These are phyloP conservation scores for Tuber aestivum DNA, from an alignment of 495 filamentous ascomycete genomes.

Conservation along the genomic window DNA sequence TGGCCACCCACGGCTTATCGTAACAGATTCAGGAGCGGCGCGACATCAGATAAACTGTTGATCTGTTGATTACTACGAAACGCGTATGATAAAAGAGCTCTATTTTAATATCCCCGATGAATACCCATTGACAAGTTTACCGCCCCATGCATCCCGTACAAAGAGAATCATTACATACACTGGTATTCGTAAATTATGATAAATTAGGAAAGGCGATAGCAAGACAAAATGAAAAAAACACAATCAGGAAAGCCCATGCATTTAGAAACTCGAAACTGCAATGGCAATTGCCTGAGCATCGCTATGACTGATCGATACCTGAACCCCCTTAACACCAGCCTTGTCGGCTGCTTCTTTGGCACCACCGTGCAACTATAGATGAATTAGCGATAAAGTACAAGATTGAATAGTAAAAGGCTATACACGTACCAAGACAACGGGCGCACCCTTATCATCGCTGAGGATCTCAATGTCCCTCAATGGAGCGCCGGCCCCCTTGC, in stretches of 20 bases:
- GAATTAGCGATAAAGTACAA: constrained; percentile 45
- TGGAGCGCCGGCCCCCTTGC: constrained; percentile 79
- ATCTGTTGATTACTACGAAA: background rate
- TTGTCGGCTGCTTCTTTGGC: constrained; percentile 73
- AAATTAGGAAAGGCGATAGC: background rate
- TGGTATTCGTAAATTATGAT: background rate
- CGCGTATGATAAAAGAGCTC: background rate
- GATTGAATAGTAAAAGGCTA: background rate
- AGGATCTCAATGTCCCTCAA: constrained; percentile 92
- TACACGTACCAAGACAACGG: constrained; percentile 66
- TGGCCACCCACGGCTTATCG: background rate
- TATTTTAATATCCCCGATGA: background rate
- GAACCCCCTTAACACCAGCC: constrained; percentile 77
- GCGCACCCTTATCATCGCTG: constrained; percentile 71
- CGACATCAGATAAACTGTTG: background rate
- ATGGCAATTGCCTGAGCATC: constrained; percentile 89
- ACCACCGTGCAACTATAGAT: constrained; percentile 68
- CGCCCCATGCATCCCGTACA: constrained; percentile 1
- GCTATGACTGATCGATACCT: constrained; percentile 89
- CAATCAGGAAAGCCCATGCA: background rate
- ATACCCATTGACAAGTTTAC: constrained; percentile 5
- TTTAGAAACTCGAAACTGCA: constrained; percentile 48
- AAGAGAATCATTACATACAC: background rate
- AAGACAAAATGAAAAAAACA: background rate
- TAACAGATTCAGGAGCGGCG: background rate